Evolutionary conservation across 2,329 filamentous ascomycete genomes (phyloP).

Genomic region (Cadophora sp.): DNA sequence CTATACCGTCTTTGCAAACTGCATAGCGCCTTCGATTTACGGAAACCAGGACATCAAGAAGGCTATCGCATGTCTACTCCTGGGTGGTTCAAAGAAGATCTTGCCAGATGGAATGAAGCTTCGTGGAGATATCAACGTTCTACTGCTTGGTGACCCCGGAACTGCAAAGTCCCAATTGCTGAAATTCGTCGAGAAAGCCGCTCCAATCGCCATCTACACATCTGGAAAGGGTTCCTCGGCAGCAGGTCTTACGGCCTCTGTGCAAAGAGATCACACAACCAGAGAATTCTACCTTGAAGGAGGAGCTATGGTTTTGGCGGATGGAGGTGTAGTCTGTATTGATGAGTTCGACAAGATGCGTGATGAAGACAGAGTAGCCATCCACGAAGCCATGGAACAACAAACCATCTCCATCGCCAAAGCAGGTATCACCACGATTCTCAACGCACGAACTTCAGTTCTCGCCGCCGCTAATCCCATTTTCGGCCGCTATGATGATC

Average conservation of each 20-base stretch:
- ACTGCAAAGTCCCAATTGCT: slow-evolving; percentile 97
- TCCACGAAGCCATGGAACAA: slow-evolving; percentile 99
- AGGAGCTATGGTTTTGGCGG: slow-evolving; percentile 96
- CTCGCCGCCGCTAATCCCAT: slow-evolving; percentile 96
- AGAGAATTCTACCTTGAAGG: slow-evolving; percentile 98
- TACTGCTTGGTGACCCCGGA: slow-evolving; percentile 95
- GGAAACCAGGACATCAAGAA: slow-evolving; percentile 98
- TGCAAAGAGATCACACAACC: slow-evolving; percentile 90
- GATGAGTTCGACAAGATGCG: slow-evolving; percentile 99
- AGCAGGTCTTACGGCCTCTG: slow-evolving; percentile 95
- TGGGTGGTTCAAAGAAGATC: slow-evolving; percentile 97
- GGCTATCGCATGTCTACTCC: slow-evolving; percentile 88
- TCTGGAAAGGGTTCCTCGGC: slow-evolving; percentile 98
- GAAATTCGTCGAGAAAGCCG: slow-evolving; percentile 96
- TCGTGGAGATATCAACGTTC: slow-evolving; percentile 96
- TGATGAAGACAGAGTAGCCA: slow-evolving; percentile 95
- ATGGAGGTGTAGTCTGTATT: slow-evolving; percentile 96
- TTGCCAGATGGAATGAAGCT: slow-evolving; percentile 97
- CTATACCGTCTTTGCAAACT: slow-evolving; percentile 89
- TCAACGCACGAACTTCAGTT: slow-evolving; percentile 95
- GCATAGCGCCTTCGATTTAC: slow-evolving; percentile 97
- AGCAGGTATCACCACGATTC: slow-evolving; percentile 96
- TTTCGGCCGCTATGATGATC: slow-evolving; percentile 96
- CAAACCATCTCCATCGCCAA: slow-evolving; percentile 99
- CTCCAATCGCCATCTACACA: slow-evolving; percentile 97